Base-by-base conservation (phyloP, 2,329 filamentous ascomycete species). In the Neobulgaria alba region DNA sequence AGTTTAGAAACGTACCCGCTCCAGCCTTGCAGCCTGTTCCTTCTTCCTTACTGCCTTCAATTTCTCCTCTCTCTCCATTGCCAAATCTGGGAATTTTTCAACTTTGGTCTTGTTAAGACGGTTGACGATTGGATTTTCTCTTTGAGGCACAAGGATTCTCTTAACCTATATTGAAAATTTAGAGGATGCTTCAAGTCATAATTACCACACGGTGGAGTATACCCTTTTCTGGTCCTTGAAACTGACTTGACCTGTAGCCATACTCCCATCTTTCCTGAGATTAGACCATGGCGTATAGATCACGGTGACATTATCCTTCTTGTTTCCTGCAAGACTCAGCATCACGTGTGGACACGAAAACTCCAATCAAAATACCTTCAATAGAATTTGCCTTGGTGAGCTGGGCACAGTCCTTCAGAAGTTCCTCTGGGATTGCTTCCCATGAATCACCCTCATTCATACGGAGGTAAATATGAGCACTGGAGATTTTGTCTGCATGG, bases 231-330 rank as follows among this genome's bases (percentile, higher is more conserved):
- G 75, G 63, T 95, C 86, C 59, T 95, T 89, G 69, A 96, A 98
- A 49, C 85, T 82, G 39, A 98, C 92, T 61, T 98, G 92, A 16
- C 92, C 92, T 3, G 82, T 82, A 14, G 86, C 89, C 92, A 98
- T 98, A 61, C 82, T 86, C 20, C 89, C 90, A 58, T 93, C 87
- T 61, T 98, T 98, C 61, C 86, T 84, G 23, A 98, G 74, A 62
- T 98, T 98, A 33, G 85, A 84, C 88, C 92, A 96, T 5, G 92
- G 92, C 3, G 92, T 98, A 67, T 98, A 98, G 58, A 98, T 93
- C 58, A 98, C 64, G 12, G 88, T 94, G 56, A 98, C 71, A 64
- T 96, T 96, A 63, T 96, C 90, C 64, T 95, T 96, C 66, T 98
- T 98, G 70, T 98, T 98, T 49, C 92, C 85, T 89, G 44, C 4